A percentile compares a stretch with the other conserved stretches of the same genome.
phyloP scores from a whole-genome alignment of 2,329 filamentous ascomycete species.

The Xylaria sp. region DNA sequence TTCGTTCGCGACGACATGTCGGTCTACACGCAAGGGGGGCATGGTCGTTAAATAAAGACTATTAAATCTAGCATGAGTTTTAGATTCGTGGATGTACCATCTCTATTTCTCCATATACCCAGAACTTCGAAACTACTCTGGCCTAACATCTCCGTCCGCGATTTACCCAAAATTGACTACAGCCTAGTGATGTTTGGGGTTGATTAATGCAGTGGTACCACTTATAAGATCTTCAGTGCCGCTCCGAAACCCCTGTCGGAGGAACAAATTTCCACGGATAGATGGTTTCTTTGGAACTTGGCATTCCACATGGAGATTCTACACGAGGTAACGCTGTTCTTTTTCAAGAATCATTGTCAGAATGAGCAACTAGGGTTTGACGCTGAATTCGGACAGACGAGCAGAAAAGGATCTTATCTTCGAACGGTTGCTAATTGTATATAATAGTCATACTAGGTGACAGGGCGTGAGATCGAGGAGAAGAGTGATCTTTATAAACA shows the following conservation, averaged over 20 bases:
- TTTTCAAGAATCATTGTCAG: no score
- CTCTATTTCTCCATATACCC: not conserved
- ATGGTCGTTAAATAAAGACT: not conserved
- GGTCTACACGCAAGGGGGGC: not conserved
- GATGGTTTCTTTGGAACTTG: not conserved
- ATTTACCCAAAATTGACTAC: constrained; percentile 7
- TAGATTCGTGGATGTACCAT: constrained; percentile 10
- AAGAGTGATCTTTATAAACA: no score
- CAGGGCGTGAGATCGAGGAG: no score
- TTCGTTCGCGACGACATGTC: not conserved
- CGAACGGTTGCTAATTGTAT: no score
- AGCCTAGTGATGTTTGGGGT: not conserved
- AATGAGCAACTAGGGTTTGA: no score
- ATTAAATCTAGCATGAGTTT: not conserved
- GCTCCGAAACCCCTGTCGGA: constrained; percentile 15
- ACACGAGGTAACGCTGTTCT: no score
- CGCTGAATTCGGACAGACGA: no score
- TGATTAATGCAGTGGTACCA: not conserved
- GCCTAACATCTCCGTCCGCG: not conserved
- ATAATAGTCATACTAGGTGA: no score
- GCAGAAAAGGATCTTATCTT: no score
- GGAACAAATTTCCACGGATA: constrained; percentile 22
- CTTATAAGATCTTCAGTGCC: not conserved
- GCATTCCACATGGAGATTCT: not conserved
- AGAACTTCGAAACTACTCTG: not conserved